phyloP scores from a whole-genome alignment of 2,329 filamentous ascomycete species.

The Phaeosphaeria sp. region DNA sequence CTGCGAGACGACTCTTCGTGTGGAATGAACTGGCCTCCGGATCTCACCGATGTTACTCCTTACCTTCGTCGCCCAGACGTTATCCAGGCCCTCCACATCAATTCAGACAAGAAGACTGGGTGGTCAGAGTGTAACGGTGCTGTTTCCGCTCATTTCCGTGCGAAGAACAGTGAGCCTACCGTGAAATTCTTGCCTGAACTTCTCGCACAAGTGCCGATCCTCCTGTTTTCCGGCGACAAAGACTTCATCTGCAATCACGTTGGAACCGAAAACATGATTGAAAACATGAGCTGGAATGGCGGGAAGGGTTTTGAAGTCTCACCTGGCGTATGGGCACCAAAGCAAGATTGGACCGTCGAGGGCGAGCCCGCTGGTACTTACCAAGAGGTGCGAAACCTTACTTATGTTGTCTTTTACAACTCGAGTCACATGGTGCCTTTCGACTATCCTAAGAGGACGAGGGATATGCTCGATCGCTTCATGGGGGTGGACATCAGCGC shows the following conservation, averaged over 20 bases:
- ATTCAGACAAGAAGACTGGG: constrained; percentile 79
- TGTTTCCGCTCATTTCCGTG: constrained; percentile 75
- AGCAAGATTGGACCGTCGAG: constrained; percentile 92
- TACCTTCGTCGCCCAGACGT: constrained; percentile 89
- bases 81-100: constrained; percentile 79
- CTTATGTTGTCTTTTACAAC: constrained; percentile 95
- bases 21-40: constrained; percentile 98
- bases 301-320: constrained; percentile 89
- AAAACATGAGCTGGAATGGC: constrained; percentile 89
- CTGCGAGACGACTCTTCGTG: constrained; percentile 82
- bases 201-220: constrained; percentile 75
- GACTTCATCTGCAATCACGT: constrained; percentile 98
- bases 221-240: constrained; percentile 91
- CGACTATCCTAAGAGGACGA: constrained; percentile 81
- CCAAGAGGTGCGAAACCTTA: constrained; percentile 92
- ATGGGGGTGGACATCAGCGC: constrained; percentile 89
- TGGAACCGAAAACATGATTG: constrained; percentile 89
- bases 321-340: constrained; percentile 88
- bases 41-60: constrained; percentile 76
- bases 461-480: constrained; percentile 98
- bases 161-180: constrained; percentile 74
- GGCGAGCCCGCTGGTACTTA: constrained; percentile 87
- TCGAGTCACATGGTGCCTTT: constrained; percentile 98
- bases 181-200: constrained; percentile 78
- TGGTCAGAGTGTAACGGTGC: constrained; percentile 90